Evolutionary conservation across 805 yeast species (phyloP).

Genomic region (Kluyveromyces siamensis): DNA sequence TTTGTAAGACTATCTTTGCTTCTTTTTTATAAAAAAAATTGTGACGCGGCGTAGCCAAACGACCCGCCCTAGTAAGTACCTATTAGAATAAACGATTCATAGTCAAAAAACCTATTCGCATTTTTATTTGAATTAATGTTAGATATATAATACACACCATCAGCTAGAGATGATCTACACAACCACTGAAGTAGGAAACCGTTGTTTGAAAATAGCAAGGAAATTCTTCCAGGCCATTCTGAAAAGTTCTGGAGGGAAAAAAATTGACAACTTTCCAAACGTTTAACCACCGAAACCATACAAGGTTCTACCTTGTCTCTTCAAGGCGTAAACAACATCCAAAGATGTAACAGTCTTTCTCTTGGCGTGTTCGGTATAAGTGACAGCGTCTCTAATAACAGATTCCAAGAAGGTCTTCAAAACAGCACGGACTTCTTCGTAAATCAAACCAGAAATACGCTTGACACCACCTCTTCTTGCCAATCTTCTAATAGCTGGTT

Average conservation of each 20-base stretch:
- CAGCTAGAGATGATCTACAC: not conserved
- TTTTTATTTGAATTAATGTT: not conserved
- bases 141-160: not conserved
- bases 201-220: not conserved
- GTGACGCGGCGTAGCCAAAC: too few relatives aligned
- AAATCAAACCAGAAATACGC: slow-evolving; percentile 97
- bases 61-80: too few relatives aligned
- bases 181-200: not conserved
- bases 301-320: slow-evolving; percentile 99
- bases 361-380: slow-evolving; percentile 99
- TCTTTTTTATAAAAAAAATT: too few relatives aligned
- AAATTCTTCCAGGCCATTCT: not conserved
- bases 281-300: slow-evolving; percentile 98
- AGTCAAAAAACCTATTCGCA: not conserved
- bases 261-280: not conserved
- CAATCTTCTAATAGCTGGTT: slow-evolving; percentile 99
- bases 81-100: too few relatives aligned
- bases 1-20: too few relatives aligned
- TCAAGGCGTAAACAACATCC: slow-evolving; percentile 97
- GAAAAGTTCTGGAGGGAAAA: not conserved
- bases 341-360: slow-evolving; percentile 98
- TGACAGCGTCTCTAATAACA: slow-evolving; percentile 97
- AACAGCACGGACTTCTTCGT: slow-evolving; percentile 97
- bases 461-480: slow-evolving; percentile 99
- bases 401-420: slow-evolving; percentile 90